Base-by-base conservation (phyloP, 768 basidiomycete genomes). In the Kwoniella sp. region DNA sequence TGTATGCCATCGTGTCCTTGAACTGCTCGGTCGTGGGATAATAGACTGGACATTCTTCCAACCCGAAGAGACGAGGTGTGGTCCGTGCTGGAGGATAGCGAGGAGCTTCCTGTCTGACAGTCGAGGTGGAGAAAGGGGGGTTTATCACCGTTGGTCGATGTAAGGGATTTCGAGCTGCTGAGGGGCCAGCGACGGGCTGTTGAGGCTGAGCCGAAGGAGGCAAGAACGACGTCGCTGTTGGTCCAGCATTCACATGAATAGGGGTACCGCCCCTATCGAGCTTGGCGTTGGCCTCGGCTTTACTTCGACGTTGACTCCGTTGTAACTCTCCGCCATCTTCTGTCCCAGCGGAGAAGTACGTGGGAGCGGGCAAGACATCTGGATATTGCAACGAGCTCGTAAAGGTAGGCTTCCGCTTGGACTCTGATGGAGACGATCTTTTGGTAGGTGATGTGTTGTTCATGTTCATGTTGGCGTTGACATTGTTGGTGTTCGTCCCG, bases 1-100 rank as follows among this genome's bases (percentile, higher is more conserved):
- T 90, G 80, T 97, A 99, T 48, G 86, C 85, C 89, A 96, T 89
- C 37, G 95, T 92, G 82, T 97, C 91, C 77, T 86, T 87, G 81
- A 93, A 99, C 80, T 99, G 90, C 62, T 92, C 94, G n/a, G 82
- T 76, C 0, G 88, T 90, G 24, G 96, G 96, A 79, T 88, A 89
- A 77, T 87, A 99, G 69, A 86, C 87, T 4, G 91, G 96, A 71
- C 92, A 95, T 74, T 97, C 91, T 65, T 88, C 83, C 57, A 99
- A 83, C 19, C 86, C 91, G 80, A 97, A 97, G 12, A 90, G 87
- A 46, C 95, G 67, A 13, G 72, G 54, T 17, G 62, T 36, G 9
- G 69, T 70, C 21, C 78, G 68, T 2, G 69, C 51, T 24, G 70
- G 68, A 2, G 73, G 67, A 48, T 77, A 25, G 12, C 78, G 64